Conservation (phyloP, 2,329 filamentous ascomycete species). For the Ophiognomonia clavigignenti-juglandacearum region DNA sequence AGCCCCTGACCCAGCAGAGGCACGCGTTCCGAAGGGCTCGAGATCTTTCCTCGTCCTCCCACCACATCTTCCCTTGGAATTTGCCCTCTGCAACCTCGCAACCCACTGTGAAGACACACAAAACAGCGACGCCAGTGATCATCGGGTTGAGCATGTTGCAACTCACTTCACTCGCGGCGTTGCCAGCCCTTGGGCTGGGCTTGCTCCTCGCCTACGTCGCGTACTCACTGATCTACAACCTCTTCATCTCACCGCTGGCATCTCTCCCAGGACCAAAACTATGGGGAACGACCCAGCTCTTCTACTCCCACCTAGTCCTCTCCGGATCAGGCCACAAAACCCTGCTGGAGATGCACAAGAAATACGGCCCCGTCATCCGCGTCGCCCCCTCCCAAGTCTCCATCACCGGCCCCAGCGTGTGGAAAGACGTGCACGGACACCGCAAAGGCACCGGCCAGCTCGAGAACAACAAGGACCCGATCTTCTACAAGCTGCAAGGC, state of each 20-base stretch:
- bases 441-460: background rate
- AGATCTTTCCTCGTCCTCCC: no score
- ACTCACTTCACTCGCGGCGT: no score
- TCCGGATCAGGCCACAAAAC: background rate
- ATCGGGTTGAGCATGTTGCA: no score
- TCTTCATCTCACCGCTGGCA: background rate
- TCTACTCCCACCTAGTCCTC: background rate
- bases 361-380: background rate
- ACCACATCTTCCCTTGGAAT: no score
- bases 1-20: no score
- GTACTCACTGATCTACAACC: background rate
- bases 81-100: no score
- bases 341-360: background rate
- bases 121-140: no score
- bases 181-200: no score
- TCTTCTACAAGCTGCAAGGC: background rate
- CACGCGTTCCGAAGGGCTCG: no score
- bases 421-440: background rate
- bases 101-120: no score
- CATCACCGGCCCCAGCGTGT: background rate
- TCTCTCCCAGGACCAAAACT: background rate
- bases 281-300: background rate
- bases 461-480: background rate
- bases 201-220: background rate
- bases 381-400: background rate